Conservation (phyloP, 2,329 filamentous ascomycete genomes). For the Apiospora phragmitis region DNA sequence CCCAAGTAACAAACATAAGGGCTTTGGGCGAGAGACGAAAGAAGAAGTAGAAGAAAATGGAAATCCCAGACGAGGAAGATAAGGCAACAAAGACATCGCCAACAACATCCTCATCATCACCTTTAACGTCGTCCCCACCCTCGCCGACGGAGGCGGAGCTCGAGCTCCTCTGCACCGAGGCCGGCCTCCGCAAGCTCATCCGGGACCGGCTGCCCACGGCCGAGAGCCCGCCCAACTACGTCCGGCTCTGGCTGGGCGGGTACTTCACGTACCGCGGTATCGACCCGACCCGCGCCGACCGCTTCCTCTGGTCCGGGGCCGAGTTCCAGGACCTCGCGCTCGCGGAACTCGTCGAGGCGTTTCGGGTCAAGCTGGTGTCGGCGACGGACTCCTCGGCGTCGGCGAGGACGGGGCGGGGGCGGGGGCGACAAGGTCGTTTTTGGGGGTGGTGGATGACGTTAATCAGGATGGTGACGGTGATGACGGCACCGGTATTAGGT, state of each 20-base stretch:
- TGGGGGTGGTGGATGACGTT: neutral
- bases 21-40: no score
- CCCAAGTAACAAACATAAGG: no score
- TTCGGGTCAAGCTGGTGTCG: neutral
- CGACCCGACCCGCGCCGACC: neutral
- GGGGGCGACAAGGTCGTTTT: no score
- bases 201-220: neutral
- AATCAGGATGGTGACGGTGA: neutral
- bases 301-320: conserved; percentile 11
- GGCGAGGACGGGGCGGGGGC: no score
- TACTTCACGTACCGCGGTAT: conserved; percentile 14
- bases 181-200: neutral
- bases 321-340: conserved; percentile 1
- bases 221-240: conserved; percentile 11
- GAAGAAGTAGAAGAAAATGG: no score
- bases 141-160: neutral
- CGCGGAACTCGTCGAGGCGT: conserved; percentile 4
- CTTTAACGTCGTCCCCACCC: no score
- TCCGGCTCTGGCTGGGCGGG: conserved; percentile 12
- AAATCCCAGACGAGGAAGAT: no score
- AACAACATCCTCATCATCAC: neutral
- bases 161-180: neutral
- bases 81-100: neutral
- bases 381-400: neutral
- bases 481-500: neutral